phyloP scores from a whole-genome alignment of 257 asterid species.

The Solanum acaule region DNA sequence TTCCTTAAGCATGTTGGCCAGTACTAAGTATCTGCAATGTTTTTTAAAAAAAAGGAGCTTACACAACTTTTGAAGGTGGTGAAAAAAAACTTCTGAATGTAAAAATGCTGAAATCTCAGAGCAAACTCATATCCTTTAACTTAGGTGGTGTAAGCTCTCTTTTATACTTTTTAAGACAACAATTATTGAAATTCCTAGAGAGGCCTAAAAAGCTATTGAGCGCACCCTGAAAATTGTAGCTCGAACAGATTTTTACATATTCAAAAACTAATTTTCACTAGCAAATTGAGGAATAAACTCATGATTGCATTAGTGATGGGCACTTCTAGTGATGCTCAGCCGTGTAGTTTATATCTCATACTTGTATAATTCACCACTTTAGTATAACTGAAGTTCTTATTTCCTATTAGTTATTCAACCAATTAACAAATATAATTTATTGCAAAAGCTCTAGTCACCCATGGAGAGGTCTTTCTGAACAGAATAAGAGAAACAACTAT shows the following conservation, averaged over 20 bases:
- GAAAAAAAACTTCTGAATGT: not conserved
- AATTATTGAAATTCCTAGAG: not conserved
- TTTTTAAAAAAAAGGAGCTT: not conserved
- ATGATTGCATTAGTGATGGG: not conserved
- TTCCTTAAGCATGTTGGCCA: constrained; percentile 97
- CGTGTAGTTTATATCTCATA: not conserved
- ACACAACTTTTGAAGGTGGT: not conserved
- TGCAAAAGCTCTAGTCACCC: not conserved
- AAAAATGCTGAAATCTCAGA: not conserved
- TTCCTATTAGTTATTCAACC: not conserved
- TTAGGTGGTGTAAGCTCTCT: not conserved
- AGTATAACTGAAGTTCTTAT: not conserved
- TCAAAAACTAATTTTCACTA: not conserved
- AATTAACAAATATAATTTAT: not conserved
- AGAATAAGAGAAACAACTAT: not conserved
- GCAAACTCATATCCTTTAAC: not conserved
- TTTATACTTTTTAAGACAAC: not conserved
- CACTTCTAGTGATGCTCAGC: not conserved
- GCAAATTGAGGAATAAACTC: not conserved
- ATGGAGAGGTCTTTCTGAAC: not conserved
- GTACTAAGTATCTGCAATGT: constrained; percentile 67
- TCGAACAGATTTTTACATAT: not conserved
- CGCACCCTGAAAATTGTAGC: not conserved
- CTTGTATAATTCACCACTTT: not conserved
- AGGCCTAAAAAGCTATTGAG: not conserved